Evolutionary conservation across 192 early-diverging fungal genomes (phyloP), one percentile per base, ranked within the genome.

Genomic region (Backusella westeae): DNA sequence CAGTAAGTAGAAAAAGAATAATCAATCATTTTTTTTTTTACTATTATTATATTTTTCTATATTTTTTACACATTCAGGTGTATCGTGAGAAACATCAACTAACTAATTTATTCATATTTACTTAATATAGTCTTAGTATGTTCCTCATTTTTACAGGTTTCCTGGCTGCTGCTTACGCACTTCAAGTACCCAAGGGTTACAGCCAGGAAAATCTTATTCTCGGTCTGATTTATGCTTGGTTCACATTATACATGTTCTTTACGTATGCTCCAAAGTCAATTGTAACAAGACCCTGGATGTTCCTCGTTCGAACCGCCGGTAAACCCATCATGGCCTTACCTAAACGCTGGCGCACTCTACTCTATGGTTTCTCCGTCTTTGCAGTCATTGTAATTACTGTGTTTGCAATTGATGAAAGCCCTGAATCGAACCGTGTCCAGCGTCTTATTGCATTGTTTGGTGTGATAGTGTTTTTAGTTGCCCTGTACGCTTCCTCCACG

Each of bases 371-470:
- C 6, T 21, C 75, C 4, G 67, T 89, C 70, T 74, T 79, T 19
- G 71, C 83, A 66, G 79, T 89, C 17, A 85, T 87, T 49, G 74
- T 78, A 17, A 72, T 86, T 38, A 81, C 93, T n/a, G 80, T 94
- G 39, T 83, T 88, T 49, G 81, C 89, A 36, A 73, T 91, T n/a
- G 80, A 88, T 23, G 83, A 81, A 5, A 85, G 84, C 65, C 69
- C 72, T 3, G 42, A 73, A 15, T 89, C 90, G 44, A 92, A 82
- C 41, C 91, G 92, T 41, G 80, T 90, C 42, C 85, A 92, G 71
- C 88, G 94, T 12, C 69, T 95, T 78, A 95, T 95, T 85, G 91
- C 93, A 21, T 81, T 94, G 59, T 85, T 88, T 68, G 94, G 96
- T 29, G 81, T 96, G 52, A 8, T 87, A 32, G 41, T 94, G 23